These are phyloP conservation scores for Plantago elongata DNA, from an alignment of 257 asterid genomes.

Conservation along the genomic window DNA sequence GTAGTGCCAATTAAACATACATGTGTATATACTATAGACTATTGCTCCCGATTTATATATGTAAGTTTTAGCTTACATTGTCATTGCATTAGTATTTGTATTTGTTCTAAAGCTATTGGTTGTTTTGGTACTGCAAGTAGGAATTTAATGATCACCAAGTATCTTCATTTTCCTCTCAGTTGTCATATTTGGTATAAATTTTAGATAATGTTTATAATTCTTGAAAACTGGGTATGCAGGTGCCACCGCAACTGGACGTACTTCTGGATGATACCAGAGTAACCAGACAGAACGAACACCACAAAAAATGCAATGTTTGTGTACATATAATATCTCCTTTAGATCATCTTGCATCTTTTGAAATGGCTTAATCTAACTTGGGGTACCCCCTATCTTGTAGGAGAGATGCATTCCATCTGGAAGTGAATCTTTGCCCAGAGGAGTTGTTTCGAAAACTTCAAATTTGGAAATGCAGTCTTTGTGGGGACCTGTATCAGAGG, in stretches of 20 bases:
- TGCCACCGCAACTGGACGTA: slow-evolving; percentile 10
- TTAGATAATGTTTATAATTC: not conserved
- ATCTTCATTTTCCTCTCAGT: not conserved
- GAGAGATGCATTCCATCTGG: slow-evolving; percentile 62
- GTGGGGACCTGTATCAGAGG: slow-evolving; percentile 42
- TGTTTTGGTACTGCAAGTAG: not conserved
- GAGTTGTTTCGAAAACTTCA: slow-evolving; percentile 60
- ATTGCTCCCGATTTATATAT: not conserved
- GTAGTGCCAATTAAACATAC: not conserved
- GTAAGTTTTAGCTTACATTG: not conserved
- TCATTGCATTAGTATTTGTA: not conserved
- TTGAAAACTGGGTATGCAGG: slow-evolving; percentile 20
- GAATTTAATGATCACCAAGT: not conserved
- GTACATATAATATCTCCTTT: not conserved
- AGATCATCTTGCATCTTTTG: not conserved
- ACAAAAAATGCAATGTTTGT: slow-evolving; percentile 57
- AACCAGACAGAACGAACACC: slow-evolving; percentile 16
- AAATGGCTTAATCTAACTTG: not conserved
- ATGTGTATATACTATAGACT: not conserved
- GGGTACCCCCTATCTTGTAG: slow-evolving; percentile 27
- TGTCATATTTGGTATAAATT: not conserved
- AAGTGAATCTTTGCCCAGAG: slow-evolving; percentile 68
- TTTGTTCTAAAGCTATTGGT: not conserved
- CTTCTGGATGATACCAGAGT: slow-evolving; percentile 14
- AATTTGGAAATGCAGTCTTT: slow-evolving; percentile 66